Percentiles rank a stretch among this genome's conserved stretches.
These are phyloP conservation scores for Furcasterigmium furcatum DNA, from an alignment of 2,329 filamentous ascomycete species.

Conservation along the genomic window DNA sequence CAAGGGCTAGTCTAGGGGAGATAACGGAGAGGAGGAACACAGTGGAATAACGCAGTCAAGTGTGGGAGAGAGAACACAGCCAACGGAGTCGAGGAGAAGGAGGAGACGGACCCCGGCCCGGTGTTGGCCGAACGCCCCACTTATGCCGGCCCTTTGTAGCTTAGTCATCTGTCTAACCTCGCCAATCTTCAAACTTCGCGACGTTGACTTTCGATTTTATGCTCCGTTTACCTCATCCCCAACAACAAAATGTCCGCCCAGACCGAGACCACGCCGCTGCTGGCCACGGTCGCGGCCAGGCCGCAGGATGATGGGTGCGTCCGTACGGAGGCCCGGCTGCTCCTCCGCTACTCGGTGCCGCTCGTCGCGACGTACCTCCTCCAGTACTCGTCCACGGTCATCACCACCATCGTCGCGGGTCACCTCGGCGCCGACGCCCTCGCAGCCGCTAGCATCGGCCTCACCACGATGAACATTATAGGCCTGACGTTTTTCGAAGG, in stretches of 20 bases:
- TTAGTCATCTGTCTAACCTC: too few relatives aligned
- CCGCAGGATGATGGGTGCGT: not conserved
- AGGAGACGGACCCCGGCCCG: too few relatives aligned
- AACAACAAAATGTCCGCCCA: not conserved
- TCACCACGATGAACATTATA: constrained; percentile 51
- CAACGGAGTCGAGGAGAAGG: too few relatives aligned
- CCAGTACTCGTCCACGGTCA: constrained; percentile 49
- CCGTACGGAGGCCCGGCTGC: constrained; percentile 7
- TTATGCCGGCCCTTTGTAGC: too few relatives aligned
- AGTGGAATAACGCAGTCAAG: too few relatives aligned
- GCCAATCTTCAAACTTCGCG: too few relatives aligned
- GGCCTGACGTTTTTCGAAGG: constrained; percentile 48
- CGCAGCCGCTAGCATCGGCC: constrained; percentile 47
- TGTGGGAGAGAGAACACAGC: too few relatives aligned
- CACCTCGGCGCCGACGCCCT: constrained; percentile 49
- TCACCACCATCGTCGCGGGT: constrained; percentile 48
- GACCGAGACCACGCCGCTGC: not conserved
- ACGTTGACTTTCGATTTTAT: too few relatives aligned
- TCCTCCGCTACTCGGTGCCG: constrained; percentile 36
- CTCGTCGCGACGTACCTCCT: constrained; percentile 50
- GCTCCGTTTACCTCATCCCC: not conserved
- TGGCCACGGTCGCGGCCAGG: not conserved
- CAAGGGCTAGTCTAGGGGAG: too few relatives aligned
- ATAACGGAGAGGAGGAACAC: too few relatives aligned
- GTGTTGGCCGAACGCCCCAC: too few relatives aligned